These are phyloP conservation scores for Leccinum sublutescens DNA, from an alignment of 768 basidiomycete genomes.

Conservation along the genomic window DNA sequence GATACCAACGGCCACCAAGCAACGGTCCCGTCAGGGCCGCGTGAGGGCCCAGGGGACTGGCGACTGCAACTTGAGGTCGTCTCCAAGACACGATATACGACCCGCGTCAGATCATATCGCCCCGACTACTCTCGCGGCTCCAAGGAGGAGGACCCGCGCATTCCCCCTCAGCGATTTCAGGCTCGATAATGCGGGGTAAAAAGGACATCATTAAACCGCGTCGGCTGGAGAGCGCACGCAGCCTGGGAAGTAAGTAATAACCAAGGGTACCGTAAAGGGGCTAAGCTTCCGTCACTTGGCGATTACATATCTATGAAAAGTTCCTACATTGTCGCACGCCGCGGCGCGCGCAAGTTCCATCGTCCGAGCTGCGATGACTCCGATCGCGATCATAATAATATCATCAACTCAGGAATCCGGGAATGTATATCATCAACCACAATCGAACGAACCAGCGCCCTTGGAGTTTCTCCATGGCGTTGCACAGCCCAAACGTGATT, in stretches of 20 bases:
- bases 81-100: background rate
- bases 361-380: background rate
- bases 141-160: background rate
- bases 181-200: background rate
- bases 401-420: background rate
- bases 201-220: background rate
- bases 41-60: background rate
- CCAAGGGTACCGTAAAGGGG: background rate
- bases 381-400: background rate
- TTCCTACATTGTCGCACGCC: background rate
- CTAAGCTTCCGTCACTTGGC: background rate
- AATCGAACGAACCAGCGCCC: background rate
- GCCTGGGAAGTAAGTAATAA: background rate
- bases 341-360: background rate
- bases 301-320: background rate
- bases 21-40: background rate
- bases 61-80: background rate
- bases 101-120: background rate
- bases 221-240: background rate
- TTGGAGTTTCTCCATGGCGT: background rate
- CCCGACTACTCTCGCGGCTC: background rate
- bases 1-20: background rate
- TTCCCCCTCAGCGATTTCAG: background rate
- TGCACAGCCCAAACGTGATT: background rate
- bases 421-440: background rate